Percentiles rank a stretch among this genome's conserved stretches.
Evolutionary conservation across 257 asterid genomes (phyloP).

Genomic region (Mitragyna speciosa): DNA sequence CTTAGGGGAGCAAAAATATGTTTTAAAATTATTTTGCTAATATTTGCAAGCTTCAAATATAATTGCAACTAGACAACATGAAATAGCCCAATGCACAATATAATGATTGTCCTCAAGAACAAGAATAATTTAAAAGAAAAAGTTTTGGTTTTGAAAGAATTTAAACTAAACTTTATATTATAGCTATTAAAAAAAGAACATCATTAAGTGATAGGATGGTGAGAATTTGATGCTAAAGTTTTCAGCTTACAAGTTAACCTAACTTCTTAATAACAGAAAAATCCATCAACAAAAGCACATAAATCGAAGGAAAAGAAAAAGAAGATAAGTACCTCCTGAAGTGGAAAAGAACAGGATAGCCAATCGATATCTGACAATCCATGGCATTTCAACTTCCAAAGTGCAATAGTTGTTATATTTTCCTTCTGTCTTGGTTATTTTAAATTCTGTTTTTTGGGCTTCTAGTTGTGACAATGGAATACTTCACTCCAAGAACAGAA

Average conservation of each 20-base stretch:
- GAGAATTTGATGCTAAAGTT: not conserved
- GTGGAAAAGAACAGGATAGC: slow-evolving; percentile 26
- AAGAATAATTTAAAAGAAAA: not conserved
- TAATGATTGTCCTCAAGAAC: not conserved
- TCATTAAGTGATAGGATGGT: not conserved
- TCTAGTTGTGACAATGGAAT: slow-evolving; percentile 23
- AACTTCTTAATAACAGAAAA: not conserved
- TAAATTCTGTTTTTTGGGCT: slow-evolving; percentile 11
- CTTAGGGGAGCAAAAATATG: not conserved
- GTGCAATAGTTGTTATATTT: slow-evolving; percentile 26
- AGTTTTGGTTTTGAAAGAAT: not conserved
- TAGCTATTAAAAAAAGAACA: not conserved
- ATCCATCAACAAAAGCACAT: not conserved
- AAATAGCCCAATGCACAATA: not conserved
- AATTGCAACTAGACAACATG: not conserved
- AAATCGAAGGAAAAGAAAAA: not conserved
- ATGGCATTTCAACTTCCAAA: slow-evolving; percentile 29
- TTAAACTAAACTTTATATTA: too few species aligned
- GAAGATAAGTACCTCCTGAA: slow-evolving; percentile 23
- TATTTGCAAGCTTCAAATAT: not conserved
- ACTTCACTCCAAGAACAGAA: slow-evolving; percentile 23
- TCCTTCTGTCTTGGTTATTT: slow-evolving; percentile 2
- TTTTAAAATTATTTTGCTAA: not conserved
- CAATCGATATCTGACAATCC: slow-evolving; percentile 32
- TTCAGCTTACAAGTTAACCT: not conserved